Evolutionary conservation across 495 filamentous ascomycete genomes (phyloP).

Genomic region (Niebla homalea): DNA sequence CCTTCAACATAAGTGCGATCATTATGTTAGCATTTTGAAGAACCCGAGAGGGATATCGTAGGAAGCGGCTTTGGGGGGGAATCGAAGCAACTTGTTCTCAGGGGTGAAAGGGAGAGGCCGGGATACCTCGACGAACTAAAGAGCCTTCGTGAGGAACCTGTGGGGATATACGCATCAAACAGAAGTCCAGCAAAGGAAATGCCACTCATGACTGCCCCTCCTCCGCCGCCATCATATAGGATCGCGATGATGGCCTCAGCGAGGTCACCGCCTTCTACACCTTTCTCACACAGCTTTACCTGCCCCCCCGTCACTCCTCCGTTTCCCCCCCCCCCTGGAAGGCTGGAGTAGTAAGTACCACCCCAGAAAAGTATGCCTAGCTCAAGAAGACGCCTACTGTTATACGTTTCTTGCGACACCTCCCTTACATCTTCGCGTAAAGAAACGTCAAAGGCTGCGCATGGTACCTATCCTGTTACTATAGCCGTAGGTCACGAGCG

Average conservation of each 20-base stretch:
- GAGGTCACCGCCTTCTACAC: constrained; percentile 16
- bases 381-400: constrained; percentile 18
- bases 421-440: constrained; percentile 14
- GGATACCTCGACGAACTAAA: no score
- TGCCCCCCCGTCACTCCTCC: constrained; percentile 10
- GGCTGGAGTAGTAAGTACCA: constrained; percentile 20
- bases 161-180: no score
- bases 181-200: no score
- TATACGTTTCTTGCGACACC: constrained; percentile 13
- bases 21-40: no score
- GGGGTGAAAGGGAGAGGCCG: no score
- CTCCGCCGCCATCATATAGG: not conserved
- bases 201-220: no score
- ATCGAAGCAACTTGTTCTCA: no score
- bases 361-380: constrained; percentile 2
- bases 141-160: no score
- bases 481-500: not conserved
- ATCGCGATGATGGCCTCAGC: constrained; percentile 8
- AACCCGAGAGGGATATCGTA: no score
- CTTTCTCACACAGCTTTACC: constrained; percentile 18
- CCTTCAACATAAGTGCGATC: no score
- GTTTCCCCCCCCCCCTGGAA: constrained; percentile 11
- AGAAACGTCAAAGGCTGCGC: not conserved
- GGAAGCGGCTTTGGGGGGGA: no score
- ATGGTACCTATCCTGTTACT: not conserved